Evolutionary conservation across 257 asterid species (phyloP).

Genomic region (Solanum tarapatanum): DNA sequence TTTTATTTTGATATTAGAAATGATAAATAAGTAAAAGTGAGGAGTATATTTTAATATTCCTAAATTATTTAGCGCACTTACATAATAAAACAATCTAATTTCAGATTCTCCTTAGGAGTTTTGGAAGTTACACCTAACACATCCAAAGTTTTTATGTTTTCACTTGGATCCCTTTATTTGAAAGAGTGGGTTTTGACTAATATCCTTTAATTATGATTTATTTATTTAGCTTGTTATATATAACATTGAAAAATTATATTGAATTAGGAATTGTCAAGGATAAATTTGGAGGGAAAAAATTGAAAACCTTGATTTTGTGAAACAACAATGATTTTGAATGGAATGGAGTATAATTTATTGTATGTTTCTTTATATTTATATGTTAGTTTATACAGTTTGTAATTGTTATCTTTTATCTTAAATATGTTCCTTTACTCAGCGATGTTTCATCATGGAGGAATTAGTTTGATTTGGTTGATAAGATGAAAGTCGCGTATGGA

Average conservation of each 20-base stretch:
- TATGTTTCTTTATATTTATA: no score
- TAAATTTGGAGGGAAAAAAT: background rate
- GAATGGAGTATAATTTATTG: background rate
- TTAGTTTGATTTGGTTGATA: background rate
- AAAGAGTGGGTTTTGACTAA: background rate
- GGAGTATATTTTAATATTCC: background rate
- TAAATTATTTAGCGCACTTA: background rate
- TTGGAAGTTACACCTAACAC: background rate
- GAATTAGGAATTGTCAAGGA: background rate
- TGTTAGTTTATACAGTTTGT: background rate
- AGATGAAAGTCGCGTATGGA: no score
- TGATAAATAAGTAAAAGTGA: background rate
- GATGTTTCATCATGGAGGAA: no score
- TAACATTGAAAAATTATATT: background rate
- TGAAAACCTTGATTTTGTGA: background rate
- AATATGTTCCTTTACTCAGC: no score
- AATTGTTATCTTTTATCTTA: no score
- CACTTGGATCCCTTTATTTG: background rate
- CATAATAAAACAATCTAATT: background rate
- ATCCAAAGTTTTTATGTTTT: background rate
- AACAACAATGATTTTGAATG: background rate
- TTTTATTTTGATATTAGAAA: background rate
- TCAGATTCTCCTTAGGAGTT: background rate
- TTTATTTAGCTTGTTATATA: background rate
- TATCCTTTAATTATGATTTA: background rate